Base-by-base conservation (phyloP, 2,329 filamentous ascomycete species). In the Monosporascus ibericus region DNA sequence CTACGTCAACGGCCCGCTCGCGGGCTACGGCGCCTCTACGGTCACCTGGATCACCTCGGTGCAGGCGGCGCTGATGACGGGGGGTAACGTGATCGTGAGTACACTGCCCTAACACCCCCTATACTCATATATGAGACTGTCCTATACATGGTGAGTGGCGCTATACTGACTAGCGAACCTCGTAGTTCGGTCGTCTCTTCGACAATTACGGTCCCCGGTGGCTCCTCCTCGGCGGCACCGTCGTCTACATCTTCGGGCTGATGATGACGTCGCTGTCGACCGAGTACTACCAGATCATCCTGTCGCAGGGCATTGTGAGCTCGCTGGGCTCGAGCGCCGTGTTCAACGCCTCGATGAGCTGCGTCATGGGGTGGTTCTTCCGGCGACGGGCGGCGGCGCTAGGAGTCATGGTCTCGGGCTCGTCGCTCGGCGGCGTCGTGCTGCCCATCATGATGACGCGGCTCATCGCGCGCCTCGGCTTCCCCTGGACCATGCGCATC, bases 171-270 rank as follows among this genome's bases (percentile, higher is more conserved):
- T 34, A 34, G 30, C 30, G 30, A 3, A 39, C 2, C 9, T 14
- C 5, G 14, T 37, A 60, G 58, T 61, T 60, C 57, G 82, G 83
- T 0, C 78, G 77, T 44, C 53, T 82, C 2, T 85, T 77, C 59
- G 85, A 87, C 60, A 75, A 73, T 56, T 79, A 81, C 58, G 84
- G 85, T 0, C 80, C 83, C 1, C 73, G 75, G 44, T 77, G 71
- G 54, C 69, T 87, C 3, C 66, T 85, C 2, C 44, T 79, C 9
- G 55, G 69, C 40, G 81, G 81, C 47, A 76, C 75, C 2, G 62
- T 82, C 39, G 60, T 80, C 47, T 77, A 81, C 60, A 68, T 82
- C 30, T 77, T 85, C 51, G 77, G 78, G 5, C 63, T 85, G 9
- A 85, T 86, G 80, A 81, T 85, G 78, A 75, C 78, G 1, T 78